phyloP scores from a whole-genome alignment of 148 eudicot genomes.

The Persicaria maculosa region DNA sequence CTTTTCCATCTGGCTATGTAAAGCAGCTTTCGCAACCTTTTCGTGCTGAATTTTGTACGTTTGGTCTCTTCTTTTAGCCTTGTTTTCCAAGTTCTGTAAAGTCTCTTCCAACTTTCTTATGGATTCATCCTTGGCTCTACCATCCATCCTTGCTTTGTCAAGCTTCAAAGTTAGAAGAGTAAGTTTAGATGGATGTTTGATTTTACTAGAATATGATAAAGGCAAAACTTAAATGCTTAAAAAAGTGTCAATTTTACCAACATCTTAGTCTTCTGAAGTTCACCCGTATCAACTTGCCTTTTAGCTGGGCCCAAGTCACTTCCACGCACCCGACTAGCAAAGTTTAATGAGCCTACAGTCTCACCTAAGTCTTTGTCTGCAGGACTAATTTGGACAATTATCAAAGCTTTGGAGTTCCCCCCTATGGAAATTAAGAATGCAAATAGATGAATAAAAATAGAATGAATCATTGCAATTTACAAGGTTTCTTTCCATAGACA shows the following conservation, averaged over 20 bases:
- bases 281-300: slow-evolving; percentile 75
- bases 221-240: not conserved
- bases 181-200: not conserved
- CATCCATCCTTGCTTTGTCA: slow-evolving; percentile 75
- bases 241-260: slow-evolving; percentile 39
- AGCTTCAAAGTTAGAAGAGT: slow-evolving; percentile 33
- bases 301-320: slow-evolving; percentile 79
- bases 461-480: not conserved
- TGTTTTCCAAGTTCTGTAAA: slow-evolving; percentile 62
- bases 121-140: slow-evolving; percentile 66
- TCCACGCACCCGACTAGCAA: slow-evolving; percentile 85
- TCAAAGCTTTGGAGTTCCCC: slow-evolving; percentile 82
- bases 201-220: not conserved
- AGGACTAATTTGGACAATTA: slow-evolving; percentile 95
- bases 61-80: slow-evolving; percentile 77
- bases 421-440: slow-evolving; percentile 31
- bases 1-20: slow-evolving; percentile 52
- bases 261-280: slow-evolving; percentile 68
- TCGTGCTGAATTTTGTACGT: slow-evolving; percentile 65
- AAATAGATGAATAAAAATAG: not conserved
- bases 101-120: slow-evolving; percentile 76
- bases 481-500: not conserved
- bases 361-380: slow-evolving; percentile 83
- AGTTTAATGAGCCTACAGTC: slow-evolving; percentile 80
- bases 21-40: slow-evolving; percentile 47